Percentiles rank a stretch among this genome's conserved stretches.
Evolutionary conservation across 768 basidiomycete species (phyloP).

Genomic region (Rhodocollybia butyracea): DNA sequence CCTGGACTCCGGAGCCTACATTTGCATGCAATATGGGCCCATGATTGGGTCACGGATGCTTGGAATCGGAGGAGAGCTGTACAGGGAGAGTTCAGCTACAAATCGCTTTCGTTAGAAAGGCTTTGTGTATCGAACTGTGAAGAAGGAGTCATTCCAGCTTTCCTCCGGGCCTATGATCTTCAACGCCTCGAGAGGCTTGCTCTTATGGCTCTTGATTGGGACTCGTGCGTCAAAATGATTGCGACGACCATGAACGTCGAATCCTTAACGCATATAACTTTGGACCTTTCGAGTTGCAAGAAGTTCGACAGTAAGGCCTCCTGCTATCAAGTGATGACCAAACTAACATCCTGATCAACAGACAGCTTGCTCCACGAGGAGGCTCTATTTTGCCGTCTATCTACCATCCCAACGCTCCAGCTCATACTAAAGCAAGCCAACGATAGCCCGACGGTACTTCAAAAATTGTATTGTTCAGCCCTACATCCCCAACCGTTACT

Average conservation of each 20-base stretch:
- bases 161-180: neutral
- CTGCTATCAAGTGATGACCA: neutral
- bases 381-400: neutral
- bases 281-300: neutral
- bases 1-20: neutral
- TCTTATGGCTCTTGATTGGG: neutral
- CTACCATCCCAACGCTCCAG: neutral
- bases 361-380: neutral
- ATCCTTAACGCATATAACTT: neutral
- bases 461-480: neutral
- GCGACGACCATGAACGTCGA: neutral
- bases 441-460: neutral
- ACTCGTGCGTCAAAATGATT: neutral
- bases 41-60: neutral
- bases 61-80: neutral
- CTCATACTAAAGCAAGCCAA: neutral
- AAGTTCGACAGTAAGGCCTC: neutral
- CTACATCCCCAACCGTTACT: neutral
- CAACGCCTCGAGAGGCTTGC: neutral
- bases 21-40: neutral
- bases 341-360: neutral
- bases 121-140: constrained; percentile 1
- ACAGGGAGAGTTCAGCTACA: neutral
- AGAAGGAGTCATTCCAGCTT: neutral
- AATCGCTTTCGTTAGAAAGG: neutral